These are phyloP conservation scores for Schizopora paradoxa DNA, from an alignment of 1,284 basidiomycete species.

Conservation along the genomic window DNA sequence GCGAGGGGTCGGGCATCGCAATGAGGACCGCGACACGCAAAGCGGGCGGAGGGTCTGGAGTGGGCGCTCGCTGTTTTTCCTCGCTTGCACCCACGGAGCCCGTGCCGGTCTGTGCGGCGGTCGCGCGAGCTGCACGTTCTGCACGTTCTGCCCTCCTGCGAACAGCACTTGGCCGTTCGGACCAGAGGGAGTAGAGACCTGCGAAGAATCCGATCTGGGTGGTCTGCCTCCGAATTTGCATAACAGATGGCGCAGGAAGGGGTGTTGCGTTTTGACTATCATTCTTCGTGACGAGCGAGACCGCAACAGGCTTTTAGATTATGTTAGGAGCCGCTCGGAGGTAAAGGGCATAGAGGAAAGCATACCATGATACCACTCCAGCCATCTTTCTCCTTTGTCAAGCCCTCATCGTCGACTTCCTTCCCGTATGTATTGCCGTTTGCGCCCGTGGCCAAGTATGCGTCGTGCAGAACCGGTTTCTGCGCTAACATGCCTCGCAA, in stretches of 20 bases:
- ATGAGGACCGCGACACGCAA: conserved; percentile 44
- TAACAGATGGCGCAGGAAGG: not conserved
- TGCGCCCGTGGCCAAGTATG: conserved; percentile 27
- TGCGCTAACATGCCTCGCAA: conserved; percentile 38
- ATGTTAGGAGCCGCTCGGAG: not conserved
- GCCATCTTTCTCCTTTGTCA: not conserved
- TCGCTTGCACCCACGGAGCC: not conserved
- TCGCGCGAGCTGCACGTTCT: conserved; percentile 8
- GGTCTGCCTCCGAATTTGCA: too few relatives aligned
- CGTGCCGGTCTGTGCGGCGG: not conserved
- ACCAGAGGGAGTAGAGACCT: not conserved
- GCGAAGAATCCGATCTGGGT: not conserved
- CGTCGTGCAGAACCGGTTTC: conserved; percentile 49
- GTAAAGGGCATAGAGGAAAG: not conserved
- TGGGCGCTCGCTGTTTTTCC: not conserved
- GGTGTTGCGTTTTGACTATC: too few relatives aligned
- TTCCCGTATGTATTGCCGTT: conserved; percentile 5
- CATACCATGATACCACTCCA: not conserved
- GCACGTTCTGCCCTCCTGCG: too few relatives aligned
- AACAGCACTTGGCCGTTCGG: too few relatives aligned
- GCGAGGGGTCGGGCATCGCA: conserved; percentile 46
- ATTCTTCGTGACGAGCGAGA: conserved; percentile 7
- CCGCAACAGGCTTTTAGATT: conserved; percentile 7
- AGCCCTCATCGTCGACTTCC: not conserved
- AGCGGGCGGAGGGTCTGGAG: conserved; percentile 8